phyloP scores from a whole-genome alignment of 1,139 yeast species.

The Entelexis paramagnoliae region DNA sequence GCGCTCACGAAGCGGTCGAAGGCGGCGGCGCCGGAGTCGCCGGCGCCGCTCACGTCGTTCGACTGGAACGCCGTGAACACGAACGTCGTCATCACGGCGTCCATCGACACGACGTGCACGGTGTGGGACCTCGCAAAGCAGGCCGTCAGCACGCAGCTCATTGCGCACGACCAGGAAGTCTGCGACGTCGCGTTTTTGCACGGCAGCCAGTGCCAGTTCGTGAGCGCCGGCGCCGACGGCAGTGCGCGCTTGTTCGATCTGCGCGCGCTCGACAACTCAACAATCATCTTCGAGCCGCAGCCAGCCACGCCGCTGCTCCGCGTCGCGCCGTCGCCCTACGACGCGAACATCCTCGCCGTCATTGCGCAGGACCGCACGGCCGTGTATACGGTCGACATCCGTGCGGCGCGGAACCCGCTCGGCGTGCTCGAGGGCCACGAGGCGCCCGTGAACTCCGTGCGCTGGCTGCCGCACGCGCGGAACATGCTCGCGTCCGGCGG shows the following conservation, averaged over 20 bases:
- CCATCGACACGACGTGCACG: slow-evolving; percentile 94
- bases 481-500: slow-evolving; percentile 63
- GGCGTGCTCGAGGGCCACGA: slow-evolving; percentile 58
- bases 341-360: slow-evolving; percentile 73
- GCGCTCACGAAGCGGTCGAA: slow-evolving; percentile 37
- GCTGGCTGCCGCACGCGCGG: slow-evolving; percentile 65
- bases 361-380: slow-evolving; percentile 60
- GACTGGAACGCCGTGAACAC: slow-evolving; percentile 82
- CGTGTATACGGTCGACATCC: slow-evolving; percentile 65
- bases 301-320: slow-evolving; percentile 55
- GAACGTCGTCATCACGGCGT: slow-evolving; percentile 64
- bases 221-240: slow-evolving; percentile 94
- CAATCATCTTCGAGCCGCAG: slow-evolving; percentile 74
- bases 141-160: slow-evolving; percentile 81
- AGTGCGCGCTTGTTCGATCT: slow-evolving; percentile 86
- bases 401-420: slow-evolving; percentile 80
- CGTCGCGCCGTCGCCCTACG: slow-evolving; percentile 67
- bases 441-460: slow-evolving; percentile 56
- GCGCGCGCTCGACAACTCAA: slow-evolving; percentile 81
- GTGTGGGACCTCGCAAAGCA: slow-evolving; percentile 79
- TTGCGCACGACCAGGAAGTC: slow-evolving; percentile 94
- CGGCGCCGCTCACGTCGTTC: slow-evolving; percentile 73
- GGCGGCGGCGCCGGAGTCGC: slow-evolving; percentile 10
- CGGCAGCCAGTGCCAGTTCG: slow-evolving; percentile 67
- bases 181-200: slow-evolving; percentile 81